Base-by-base conservation (phyloP, 441 rosid genomes). In the Gossypium lobatum region DNA sequence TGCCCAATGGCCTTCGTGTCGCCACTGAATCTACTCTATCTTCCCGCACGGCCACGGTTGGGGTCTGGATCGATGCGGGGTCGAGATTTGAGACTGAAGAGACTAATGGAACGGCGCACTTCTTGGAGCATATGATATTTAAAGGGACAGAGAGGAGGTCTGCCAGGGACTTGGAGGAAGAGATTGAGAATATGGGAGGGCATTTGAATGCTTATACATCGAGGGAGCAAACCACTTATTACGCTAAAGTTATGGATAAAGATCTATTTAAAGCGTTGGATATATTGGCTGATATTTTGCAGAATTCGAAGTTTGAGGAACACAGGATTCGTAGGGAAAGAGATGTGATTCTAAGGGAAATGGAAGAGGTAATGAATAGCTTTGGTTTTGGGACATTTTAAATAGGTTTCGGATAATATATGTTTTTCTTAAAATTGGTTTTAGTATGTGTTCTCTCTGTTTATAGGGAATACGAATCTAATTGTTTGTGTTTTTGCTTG, bases 11-110 rank as follows among this genome's bases (percentile, higher is more conserved):
- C 61, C 91, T 93, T 53, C 89, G 99, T 1, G 86, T 95, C 2
- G 98, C 99, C 1, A 93, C 99, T 0, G 99, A 93, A 75, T 93
- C 99, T 0, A 85, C 85, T 26, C 95, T 95, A 6, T 83, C 98
- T 2, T 74, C 88, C 3, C 91, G 83, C 70, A 88, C 98, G 0
- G 97, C 98, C 17, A 91, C 99, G 1, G 98, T 95, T 9, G 99
- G 99, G 26, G 99, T 93, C n/a, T 95, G 99, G 99, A 95, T 95
- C 73, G 99, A 95, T 59, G 97, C 98, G 1, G 99, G 99, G 6
- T 64, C 76, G 13, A 57, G 76, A 74, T 74, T 64, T 21, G 76
- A 74, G 72, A 64, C 76, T 1, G 71, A 64, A 0, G 76, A 64
- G 72, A 74, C 76, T 2, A 74, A 74, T 16, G 76, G 76, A 16